A percentile compares a stretch with the other conserved stretches of the same genome.
These are phyloP conservation scores for Rubia yunnanensis DNA, from an alignment of 257 asterid species.

Conservation along the genomic window DNA sequence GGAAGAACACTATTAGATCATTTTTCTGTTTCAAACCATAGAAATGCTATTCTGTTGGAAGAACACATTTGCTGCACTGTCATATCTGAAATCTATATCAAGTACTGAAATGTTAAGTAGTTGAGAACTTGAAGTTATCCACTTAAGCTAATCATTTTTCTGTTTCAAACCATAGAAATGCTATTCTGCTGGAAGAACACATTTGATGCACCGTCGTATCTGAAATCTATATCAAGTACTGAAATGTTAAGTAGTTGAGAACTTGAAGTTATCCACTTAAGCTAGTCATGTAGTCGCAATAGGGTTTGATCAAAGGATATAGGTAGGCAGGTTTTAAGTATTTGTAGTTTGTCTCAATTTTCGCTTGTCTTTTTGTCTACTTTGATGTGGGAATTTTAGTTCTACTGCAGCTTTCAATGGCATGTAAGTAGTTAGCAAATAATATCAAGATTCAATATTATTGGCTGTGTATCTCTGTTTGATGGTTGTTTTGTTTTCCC, in stretches of 20 bases:
- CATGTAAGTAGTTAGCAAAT: not conserved
- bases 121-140: not conserved
- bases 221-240: not conserved
- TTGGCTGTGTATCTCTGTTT: not conserved
- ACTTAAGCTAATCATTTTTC: too few species aligned
- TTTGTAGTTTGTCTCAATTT: not conserved
- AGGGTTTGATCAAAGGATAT: not conserved
- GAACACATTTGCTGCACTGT: not conserved
- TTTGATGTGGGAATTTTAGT: not conserved
- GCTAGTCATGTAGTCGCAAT: not conserved
- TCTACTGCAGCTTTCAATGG: not conserved
- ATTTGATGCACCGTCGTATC: not conserved
- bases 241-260: not conserved
- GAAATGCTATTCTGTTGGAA: not conserved
- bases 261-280: too few species aligned
- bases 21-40: not conserved
- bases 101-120: not conserved
- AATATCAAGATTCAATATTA: not conserved
- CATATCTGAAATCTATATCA: not conserved
- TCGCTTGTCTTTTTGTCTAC: not conserved
- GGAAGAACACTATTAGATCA: not conserved
- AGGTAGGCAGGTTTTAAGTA: not conserved
- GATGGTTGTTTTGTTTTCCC: slow-evolving; percentile 3
- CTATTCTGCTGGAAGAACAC: not conserved
- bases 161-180: not conserved